Conservation (phyloP, 2,329 filamentous ascomycete genomes). For the Alternaria sp. region DNA sequence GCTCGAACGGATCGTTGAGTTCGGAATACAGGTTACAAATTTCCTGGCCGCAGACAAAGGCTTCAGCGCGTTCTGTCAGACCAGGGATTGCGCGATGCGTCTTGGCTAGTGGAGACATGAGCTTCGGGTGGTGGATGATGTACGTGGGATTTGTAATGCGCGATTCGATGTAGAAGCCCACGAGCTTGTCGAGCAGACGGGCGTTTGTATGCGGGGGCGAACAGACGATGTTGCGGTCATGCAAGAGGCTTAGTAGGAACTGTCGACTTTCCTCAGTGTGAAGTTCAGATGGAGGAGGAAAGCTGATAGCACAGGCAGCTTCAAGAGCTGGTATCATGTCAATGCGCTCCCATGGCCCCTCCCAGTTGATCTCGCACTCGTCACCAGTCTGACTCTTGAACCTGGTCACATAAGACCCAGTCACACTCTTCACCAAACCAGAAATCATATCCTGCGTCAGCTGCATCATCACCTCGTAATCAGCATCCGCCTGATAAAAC, state of each 20-base stretch:
- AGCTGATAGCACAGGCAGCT: constrained; percentile 88
- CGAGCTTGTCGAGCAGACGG: constrained; percentile 92
- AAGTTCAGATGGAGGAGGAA: constrained; percentile 85
- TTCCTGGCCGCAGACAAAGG: constrained; percentile 96
- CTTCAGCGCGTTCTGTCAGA: constrained; percentile 96
- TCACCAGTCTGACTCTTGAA: constrained; percentile 89
- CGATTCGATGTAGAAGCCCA: constrained; percentile 93
- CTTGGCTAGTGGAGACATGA: constrained; percentile 98
- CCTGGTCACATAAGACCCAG: constrained; percentile 81
- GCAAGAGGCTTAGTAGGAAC: constrained; percentile 77
- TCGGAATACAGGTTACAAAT: constrained; percentile 97
- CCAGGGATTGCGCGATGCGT: constrained; percentile 79
- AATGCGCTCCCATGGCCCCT: constrained; percentile 87
- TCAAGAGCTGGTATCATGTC: constrained; percentile 97
- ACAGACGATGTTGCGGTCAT: constrained; percentile 91
- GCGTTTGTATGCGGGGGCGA: constrained; percentile 89
- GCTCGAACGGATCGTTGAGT: constrained; percentile 96
- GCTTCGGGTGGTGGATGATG: constrained; percentile 78
- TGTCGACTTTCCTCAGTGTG: constrained; percentile 88
- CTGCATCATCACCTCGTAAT: constrained; percentile 83
- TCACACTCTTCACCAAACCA: constrained; percentile 84
- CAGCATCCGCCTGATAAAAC: constrained; percentile 80
- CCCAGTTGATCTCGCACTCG: constrained; percentile 92
- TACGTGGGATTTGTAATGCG: constrained; percentile 93
- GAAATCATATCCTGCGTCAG: constrained; percentile 94